Base-by-base conservation (phyloP, 495 filamentous ascomycete genomes). In the Lophiotrema nucula region DNA sequence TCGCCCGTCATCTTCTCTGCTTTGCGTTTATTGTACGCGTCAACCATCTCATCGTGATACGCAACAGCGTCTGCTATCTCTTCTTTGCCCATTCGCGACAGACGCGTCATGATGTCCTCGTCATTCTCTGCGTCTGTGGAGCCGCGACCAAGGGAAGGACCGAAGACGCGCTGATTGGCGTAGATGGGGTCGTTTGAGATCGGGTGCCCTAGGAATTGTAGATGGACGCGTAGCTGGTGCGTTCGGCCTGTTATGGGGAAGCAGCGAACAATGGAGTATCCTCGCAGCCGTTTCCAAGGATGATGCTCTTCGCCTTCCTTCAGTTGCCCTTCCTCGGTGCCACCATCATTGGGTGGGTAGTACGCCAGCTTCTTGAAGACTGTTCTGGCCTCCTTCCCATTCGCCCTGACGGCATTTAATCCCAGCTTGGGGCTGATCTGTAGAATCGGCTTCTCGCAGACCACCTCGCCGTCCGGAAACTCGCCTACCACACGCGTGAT, bases 141-240 rank as follows among this genome's bases (percentile, higher is more conserved):
- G 47, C 86, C 81, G 46, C 79, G 79, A 5, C 87, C 93, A 0
- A 98, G 80, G 1, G 82, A 79, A 0, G 83, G 76, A 1, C 95
- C 95, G 78, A 95, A 98, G 18, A 97, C 93, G 44, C 82, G 82
- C 54, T 88, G 86, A 66, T 97, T 97, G 64, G 88, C 90, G 70
- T 98, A 98, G 58, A 98, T 98, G 2, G 93, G 93, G 68, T 98
- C 93, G 69, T 97, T 97, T 46, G 87, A 82, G 65, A 98, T 97
- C 2, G 93, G 95, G 65, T 98, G 88, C 8, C 93, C 93, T 11
- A 98, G 74, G 68, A 88, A 96, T 67, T 98, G 93, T 1, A 98
- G 80, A 66, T 98, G 93, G 11, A 98, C 95, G 22, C 93, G 83
- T 18, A 98, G 82, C 68, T 98, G 93, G 67, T 98, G 93, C 5